phyloP scores from a whole-genome alignment of 2,329 filamentous ascomycete species.

The Emmonsiellopsis sp. region DNA sequence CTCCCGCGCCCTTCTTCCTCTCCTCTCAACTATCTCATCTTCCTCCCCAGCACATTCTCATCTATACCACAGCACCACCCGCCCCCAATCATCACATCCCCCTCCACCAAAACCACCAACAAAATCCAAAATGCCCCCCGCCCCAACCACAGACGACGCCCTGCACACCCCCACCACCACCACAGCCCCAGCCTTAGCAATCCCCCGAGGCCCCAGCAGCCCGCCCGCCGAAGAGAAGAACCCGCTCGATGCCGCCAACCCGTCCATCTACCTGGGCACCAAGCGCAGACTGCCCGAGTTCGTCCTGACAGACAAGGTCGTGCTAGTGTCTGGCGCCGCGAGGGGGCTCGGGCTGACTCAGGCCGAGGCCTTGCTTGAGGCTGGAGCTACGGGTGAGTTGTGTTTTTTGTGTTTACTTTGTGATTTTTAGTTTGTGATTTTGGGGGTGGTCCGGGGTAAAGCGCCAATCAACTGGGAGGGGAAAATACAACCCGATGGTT shows the following conservation, averaged over 20 bases:
- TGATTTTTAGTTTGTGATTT: background rate
- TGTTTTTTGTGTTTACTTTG: background rate
- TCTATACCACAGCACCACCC: background rate
- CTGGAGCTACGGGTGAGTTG: conserved; percentile 53
- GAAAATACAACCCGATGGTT: too few relatives aligned
- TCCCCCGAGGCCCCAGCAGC: conserved; percentile 11
- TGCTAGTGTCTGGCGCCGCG: conserved; percentile 63
- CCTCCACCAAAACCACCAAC: background rate
- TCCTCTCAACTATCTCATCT: background rate
- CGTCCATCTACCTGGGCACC: conserved; percentile 14
- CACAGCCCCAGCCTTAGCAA: background rate
- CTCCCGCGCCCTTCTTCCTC: background rate
- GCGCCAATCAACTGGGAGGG: too few relatives aligned
- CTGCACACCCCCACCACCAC: background rate
- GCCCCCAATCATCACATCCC: too few relatives aligned
- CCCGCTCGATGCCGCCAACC: conserved; percentile 6
- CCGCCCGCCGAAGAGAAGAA: conserved; percentile 20
- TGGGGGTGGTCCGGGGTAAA: background rate
- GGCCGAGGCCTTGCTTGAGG: conserved; percentile 64
- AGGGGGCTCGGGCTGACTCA: conserved; percentile 66
- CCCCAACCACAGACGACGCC: background rate
- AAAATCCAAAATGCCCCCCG: background rate
- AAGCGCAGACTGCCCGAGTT: conserved; percentile 57
- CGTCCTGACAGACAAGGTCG: conserved; percentile 60
- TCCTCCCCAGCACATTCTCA: background rate